Evolutionary conservation across 2,329 filamentous ascomycete species (phyloP), one percentile per base, ranked within the genome.

Genomic region (Xylaria hypoxylon): DNA sequence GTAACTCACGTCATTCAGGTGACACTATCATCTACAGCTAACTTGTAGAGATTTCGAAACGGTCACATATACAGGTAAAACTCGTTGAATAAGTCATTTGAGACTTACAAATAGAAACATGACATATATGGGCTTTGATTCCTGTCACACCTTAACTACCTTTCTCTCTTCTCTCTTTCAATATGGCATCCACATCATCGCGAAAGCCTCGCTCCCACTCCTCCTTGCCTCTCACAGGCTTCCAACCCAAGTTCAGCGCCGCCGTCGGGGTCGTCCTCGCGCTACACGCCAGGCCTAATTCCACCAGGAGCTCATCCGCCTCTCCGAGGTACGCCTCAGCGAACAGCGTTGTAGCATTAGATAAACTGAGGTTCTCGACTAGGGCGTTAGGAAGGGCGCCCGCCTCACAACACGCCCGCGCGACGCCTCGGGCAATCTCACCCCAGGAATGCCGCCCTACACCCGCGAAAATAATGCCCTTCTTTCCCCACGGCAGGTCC

Each of bases 381-480:
- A 74, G 62, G 1, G 66, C 64, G 3, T 75, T 74, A 33, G 74
- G 62, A 42, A 84, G 65, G 10, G 65, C 67, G 0, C 79, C 79
- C 2, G 77, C 67, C 26, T 72, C 71, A 11, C 72, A 67, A 1
- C 76, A 77, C 2, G 75, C 77, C 1, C 77, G 73, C 0, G 77
- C 81, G 5, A 83, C 74, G 2, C 71, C 68, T 40, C 79, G 69
- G 1, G 79, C 76, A 3, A 83, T 65, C 5, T 80, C 77, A 11
- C 67, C 71, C 82, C 82, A 85, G 1, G 74, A 75, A 67, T 81
- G 77, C 3, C 72, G 73, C 0, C 80, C 81, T 0, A 78, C 80
- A 8, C 77, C 78, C 15, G 75, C 76, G 69, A 85, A 86, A 62
- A 81, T 80, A 53, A 81, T 80, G 0, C 78, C 82, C 58, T 75